A percentile compares a stretch with the other conserved stretches of the same genome.
phyloP scores from a whole-genome alignment of 345 rosid species.

The Eucalyptus polybractea region DNA sequence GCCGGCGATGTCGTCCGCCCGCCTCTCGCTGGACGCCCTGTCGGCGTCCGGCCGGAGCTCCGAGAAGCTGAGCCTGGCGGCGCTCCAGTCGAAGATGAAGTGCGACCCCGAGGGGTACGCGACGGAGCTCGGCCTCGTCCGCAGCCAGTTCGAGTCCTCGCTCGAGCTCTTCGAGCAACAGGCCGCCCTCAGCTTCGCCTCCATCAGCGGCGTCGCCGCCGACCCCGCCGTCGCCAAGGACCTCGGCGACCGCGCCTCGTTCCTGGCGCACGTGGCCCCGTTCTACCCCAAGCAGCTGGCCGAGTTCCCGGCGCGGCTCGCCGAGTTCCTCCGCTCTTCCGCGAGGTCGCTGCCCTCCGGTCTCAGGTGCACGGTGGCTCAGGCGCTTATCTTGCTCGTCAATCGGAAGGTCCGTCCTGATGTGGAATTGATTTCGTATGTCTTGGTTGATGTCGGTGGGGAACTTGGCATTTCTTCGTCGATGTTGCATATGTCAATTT shows the following conservation, averaged over 20 bases:
- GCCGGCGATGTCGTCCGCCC: slow-evolving; percentile 7
- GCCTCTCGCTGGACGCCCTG: slow-evolving; percentile 31
- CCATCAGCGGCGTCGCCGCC: slow-evolving; percentile 47
- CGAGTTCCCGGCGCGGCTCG: slow-evolving; percentile 49
- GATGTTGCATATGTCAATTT: background rate
- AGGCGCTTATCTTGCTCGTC: slow-evolving; percentile 64
- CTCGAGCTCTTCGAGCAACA: slow-evolving; percentile 76
- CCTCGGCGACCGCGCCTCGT: slow-evolving; percentile 68
- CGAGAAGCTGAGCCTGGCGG: slow-evolving; percentile 56
- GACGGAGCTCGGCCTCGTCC: slow-evolving; percentile 51
- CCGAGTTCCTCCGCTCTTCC: slow-evolving; percentile 57
- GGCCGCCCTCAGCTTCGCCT: slow-evolving; percentile 59
- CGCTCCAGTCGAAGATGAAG: slow-evolving; percentile 77
- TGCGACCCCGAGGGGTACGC: slow-evolving; percentile 80
- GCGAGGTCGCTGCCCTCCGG: slow-evolving; percentile 65
- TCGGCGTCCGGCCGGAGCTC: slow-evolving; percentile 74
- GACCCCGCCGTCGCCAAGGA: slow-evolving; percentile 69
- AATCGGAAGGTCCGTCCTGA: slow-evolving; percentile 44
- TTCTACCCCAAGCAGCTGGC: slow-evolving; percentile 63
- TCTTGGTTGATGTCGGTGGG: background rate
- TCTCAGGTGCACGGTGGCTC: slow-evolving; percentile 56
- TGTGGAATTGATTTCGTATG: background rate
- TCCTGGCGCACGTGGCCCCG: slow-evolving; percentile 75
- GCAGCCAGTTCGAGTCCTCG: slow-evolving; percentile 70
- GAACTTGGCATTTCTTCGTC: background rate